Evolutionary conservation across 805 yeast genomes (phyloP), one percentile per base, ranked within the genome.

Genomic region (Suhomyces sp.): DNA sequence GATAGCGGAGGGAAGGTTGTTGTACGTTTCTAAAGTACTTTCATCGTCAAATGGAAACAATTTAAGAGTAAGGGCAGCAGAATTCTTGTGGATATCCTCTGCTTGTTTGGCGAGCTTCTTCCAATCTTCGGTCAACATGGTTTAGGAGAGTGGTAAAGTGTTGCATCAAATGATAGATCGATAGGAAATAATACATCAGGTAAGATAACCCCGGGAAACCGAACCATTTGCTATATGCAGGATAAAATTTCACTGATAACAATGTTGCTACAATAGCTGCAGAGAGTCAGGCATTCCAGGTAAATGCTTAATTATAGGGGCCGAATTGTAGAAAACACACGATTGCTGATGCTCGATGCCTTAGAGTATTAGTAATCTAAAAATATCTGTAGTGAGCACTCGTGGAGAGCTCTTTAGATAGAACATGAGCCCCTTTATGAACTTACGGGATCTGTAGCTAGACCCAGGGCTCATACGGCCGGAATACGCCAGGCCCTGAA

Each of bases 71-170:
- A 53, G 53, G 7, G 46, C 45, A 24, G 59, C 48, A 2, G 65
- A 62, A 12, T 52, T 47, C 2, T 55, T 41, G 31, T 58, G 53
- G 17, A 57, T 61, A 8, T 46, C 33, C 23, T 45, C 47, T 6
- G 65, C 62, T 45, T 54, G 50, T 15, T 24, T 49, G 44, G 63
- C 60, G 23, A 61, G 54, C 15, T 10, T 47, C 31, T 52, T 57
- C 65, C 65, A 62, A 42, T 60, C 54, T 10, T 58, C 58, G 7
- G 56, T 55, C n/a, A 57, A 53, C 62, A 60, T 55, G 29, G 27
- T 42, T 12, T 3, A 10, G 2, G 4, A 17, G 41, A 15, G 12
- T 13, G 41, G 19, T 36, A 8, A n/a, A 9, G 15, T 36, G 9
- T 38, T 17, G 13, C n/a, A 38, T 38, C 24, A 10, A 38, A 6